Evolutionary conservation across 805 yeast genomes (phyloP).

Genomic region (Ogataea minuta): DNA sequence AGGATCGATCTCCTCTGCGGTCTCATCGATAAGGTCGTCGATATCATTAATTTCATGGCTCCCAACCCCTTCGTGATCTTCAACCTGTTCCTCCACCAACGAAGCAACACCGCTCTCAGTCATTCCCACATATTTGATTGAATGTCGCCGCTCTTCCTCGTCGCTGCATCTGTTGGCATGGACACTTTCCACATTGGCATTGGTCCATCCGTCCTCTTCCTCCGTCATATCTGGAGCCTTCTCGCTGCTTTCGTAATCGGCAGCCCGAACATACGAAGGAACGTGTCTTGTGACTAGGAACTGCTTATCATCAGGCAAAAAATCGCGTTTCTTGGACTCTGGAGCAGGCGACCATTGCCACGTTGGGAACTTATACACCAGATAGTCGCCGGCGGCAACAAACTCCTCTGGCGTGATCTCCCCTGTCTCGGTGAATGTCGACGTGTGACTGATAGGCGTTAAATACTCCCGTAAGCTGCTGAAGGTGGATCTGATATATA

Average conservation of each 20-base stretch:
- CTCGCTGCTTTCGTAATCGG: slow-evolving; percentile 46
- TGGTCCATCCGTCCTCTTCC: slow-evolving; percentile 61
- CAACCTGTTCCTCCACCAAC: slow-evolving; percentile 7
- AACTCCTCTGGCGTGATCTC: slow-evolving; percentile 96
- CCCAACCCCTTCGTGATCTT: slow-evolving; percentile 15
- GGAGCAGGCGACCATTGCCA: slow-evolving; percentile 87
- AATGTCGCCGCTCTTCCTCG: slow-evolving; percentile 29
- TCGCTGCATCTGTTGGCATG: slow-evolving; percentile 21
- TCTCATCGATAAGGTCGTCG: slow-evolving; percentile 36
- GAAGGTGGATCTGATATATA: slow-evolving; percentile 63
- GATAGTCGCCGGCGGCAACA: slow-evolving; percentile 89
- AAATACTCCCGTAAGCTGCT: slow-evolving; percentile 87
- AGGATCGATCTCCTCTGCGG: slow-evolving; percentile 28
- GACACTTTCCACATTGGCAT: slow-evolving; percentile 27
- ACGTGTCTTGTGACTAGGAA: slow-evolving; percentile 85
- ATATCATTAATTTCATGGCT: slow-evolving; percentile 42
- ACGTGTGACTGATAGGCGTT: slow-evolving; percentile 85
- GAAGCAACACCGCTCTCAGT: slow-evolving; percentile 21
- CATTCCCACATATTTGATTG: slow-evolving; percentile 23
- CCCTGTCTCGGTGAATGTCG: slow-evolving; percentile 83
- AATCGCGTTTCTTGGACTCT: slow-evolving; percentile 53
- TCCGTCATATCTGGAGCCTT: slow-evolving; percentile 11
- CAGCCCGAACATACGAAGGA: slow-evolving; percentile 77
- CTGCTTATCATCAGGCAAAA: slow-evolving; percentile 85
- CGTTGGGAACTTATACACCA: slow-evolving; percentile 89